Evolutionary conservation across 495 filamentous ascomycete genomes (phyloP), one percentile per base, ranked within the genome.

Genomic region (Filosporella fistucella): DNA sequence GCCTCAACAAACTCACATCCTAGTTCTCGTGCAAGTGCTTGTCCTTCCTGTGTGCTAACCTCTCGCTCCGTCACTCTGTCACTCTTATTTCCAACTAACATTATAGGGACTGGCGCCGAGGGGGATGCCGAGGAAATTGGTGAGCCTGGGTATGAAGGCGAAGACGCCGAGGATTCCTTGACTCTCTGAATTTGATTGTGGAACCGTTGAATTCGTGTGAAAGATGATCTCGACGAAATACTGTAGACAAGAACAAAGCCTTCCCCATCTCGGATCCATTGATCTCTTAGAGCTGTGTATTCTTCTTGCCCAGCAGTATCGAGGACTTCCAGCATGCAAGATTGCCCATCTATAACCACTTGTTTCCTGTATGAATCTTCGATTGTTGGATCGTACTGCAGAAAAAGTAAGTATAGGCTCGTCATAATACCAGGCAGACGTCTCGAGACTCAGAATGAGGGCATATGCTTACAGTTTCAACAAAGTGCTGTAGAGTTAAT

Each of bases 281-380:
- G 93, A 64, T 98, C 93, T 56, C 93, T 77, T 59, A 97, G 73
- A 29, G 94, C 93, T 44, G 91, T 97, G 66, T 98, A 98, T 69
- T 98, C 93, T 69, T 98, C 93, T 68, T 98, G 94, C n/a, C 93
- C 93, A 25, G 93, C 93, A 24, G 94, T 98, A 71, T 98, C 93
- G 49, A 98, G 77, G 29, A 97, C 91, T 69, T 98, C 93, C 58
- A 97, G 78, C 93, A 98, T 97, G 72, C 93, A 96, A 17, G 93
- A 86, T 62, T 94, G 89, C 49, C 84, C 80, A 66, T 98, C 93
- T 64, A 97, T 97, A 52, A 96, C 91, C 46, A 95, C 91, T 70
- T 97, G 94, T 71, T 96, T 97, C 54, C 93, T 82, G 67, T 98
- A 98, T 13, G 91, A 96, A 58, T 98, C 89, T 70, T 95, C 89